Evolutionary conservation across 2,329 filamentous ascomycete species (phyloP).

Genomic region (Fusarium mangiferae): DNA sequence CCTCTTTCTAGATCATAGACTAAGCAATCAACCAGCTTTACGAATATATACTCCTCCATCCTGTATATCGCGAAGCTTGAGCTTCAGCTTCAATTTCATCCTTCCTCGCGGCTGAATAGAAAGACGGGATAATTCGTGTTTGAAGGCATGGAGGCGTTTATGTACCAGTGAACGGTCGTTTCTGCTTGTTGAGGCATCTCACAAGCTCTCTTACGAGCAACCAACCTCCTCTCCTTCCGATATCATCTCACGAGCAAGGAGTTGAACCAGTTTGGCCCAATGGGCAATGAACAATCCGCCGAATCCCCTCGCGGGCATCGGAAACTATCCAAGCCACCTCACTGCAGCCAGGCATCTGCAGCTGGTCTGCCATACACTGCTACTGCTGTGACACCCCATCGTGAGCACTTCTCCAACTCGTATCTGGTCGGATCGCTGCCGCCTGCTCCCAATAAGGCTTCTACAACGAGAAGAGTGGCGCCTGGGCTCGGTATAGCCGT

Average conservation of each 20-base stretch:
- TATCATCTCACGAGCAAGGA: slow-evolving; percentile 26
- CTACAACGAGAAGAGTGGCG: slow-evolving; percentile 22
- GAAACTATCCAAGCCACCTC: slow-evolving; percentile 63
- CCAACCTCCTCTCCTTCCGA: slow-evolving; percentile 19
- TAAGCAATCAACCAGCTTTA: slow-evolving; percentile 1
- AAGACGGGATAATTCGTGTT: slow-evolving; percentile 23
- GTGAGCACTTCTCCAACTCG: slow-evolving; percentile 46
- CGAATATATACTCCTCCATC: not conserved
- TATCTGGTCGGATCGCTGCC: slow-evolving; percentile 46
- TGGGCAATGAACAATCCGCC: slow-evolving; percentile 63
- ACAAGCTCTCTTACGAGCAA: slow-evolving; percentile 27
- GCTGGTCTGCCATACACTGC: slow-evolving; percentile 54
- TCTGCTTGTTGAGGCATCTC: slow-evolving; percentile 39
- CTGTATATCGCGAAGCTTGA: not conserved
- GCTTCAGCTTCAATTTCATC: slow-evolving; percentile 3
- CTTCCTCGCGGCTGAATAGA: slow-evolving; percentile 6
- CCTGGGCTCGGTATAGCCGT: slow-evolving; percentile 36
- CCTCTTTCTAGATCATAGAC: not conserved
- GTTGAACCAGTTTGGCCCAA: slow-evolving; percentile 41
- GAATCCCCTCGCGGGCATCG: slow-evolving; percentile 57
- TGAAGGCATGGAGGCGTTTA: slow-evolving; percentile 41
- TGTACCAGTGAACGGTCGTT: slow-evolving; percentile 36
- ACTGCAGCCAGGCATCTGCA: slow-evolving; percentile 52
- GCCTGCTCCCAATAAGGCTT: slow-evolving; percentile 23
- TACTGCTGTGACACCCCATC: slow-evolving; percentile 42